Evolutionary conservation across 441 rosid species (phyloP).

Genomic region (Aleurites moluccanus): DNA sequence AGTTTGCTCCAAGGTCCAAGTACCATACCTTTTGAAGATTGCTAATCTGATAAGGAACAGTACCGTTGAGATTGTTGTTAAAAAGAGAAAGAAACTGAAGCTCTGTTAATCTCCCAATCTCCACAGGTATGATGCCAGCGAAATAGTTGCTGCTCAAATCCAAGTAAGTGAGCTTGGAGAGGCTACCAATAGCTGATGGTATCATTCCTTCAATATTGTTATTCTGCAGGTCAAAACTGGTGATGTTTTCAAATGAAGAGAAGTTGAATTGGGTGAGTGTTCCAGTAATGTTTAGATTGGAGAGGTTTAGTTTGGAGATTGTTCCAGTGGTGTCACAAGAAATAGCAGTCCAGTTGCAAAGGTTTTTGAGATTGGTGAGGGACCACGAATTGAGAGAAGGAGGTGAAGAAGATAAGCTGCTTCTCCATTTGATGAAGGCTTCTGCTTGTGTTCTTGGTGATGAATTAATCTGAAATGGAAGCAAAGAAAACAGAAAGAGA

Average conservation of each 20-base stretch:
- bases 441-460: conserved; percentile 50
- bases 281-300: conserved; percentile 34
- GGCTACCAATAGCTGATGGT: conserved; percentile 41
- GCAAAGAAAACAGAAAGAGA: conserved; percentile 22
- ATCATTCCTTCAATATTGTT: conserved; percentile 38
- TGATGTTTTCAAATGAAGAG: conserved; percentile 45
- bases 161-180: conserved; percentile 42
- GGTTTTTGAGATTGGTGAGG: conserved; percentile 36
- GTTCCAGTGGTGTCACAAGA: conserved; percentile 31
- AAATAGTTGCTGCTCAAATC: conserved; percentile 47
- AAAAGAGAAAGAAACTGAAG: conserved; percentile 36
- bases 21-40: conserved; percentile 44
- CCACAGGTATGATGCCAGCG: conserved; percentile 34
- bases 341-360: conserved; percentile 57
- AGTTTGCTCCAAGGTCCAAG: conserved; percentile 54
- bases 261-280: conserved; percentile 45
- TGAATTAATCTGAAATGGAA: conserved; percentile 35
- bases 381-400: conserved; percentile 55
- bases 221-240: conserved; percentile 35
- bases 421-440: conserved; percentile 57
- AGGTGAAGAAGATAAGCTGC: conserved; percentile 30
- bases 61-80: conserved; percentile 32
- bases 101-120: conserved; percentile 37
- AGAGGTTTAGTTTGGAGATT: conserved; percentile 40
- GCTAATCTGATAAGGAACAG: conserved; percentile 44